Conservation (phyloP, 164 flowering plant genomes). For the Chimonanthus praecox region DNA sequence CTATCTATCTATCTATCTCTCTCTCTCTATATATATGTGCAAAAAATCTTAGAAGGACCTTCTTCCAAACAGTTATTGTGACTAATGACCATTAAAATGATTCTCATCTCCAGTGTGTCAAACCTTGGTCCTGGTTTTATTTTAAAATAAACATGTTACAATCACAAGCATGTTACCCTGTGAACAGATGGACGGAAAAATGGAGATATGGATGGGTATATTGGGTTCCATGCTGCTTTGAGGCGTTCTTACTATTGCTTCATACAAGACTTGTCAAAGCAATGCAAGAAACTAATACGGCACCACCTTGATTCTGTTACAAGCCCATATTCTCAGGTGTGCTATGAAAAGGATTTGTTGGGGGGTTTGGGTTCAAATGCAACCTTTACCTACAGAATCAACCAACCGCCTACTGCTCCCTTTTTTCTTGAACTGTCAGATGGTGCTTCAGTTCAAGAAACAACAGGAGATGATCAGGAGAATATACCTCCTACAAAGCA, state of each 20-base stretch:
- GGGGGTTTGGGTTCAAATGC: constrained; percentile 36
- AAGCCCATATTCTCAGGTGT: constrained; percentile 87
- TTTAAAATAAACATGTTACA: background rate
- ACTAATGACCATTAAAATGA: too few species aligned
- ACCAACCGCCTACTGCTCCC: constrained; percentile 38
- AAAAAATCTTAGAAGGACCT: too few species aligned
- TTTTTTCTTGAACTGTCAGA: constrained; percentile 69
- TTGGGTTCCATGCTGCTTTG: constrained; percentile 88
- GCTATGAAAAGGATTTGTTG: constrained; percentile 53
- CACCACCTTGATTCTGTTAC: constrained; percentile 97
- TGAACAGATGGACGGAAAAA: constrained; percentile 47
- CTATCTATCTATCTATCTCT: too few species aligned
- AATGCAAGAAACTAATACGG: constrained; percentile 84
- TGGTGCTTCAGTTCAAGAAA: constrained; percentile 20
- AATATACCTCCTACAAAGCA: constrained; percentile 69
- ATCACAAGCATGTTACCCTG: background rate
- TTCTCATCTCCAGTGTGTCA: too few species aligned
- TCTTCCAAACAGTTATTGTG: too few species aligned
- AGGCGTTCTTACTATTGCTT: constrained; percentile 73
- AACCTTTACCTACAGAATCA: constrained; percentile 26
- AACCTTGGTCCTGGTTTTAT: background rate
- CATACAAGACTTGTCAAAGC: constrained; percentile 65
- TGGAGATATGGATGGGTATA: constrained; percentile 82
- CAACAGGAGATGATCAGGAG: constrained; percentile 46
- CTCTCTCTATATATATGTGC: too few species aligned